These are phyloP conservation scores for Phytophthora multivora DNA, from an alignment of 352 stramenopile species.

Conservation along the genomic window DNA sequence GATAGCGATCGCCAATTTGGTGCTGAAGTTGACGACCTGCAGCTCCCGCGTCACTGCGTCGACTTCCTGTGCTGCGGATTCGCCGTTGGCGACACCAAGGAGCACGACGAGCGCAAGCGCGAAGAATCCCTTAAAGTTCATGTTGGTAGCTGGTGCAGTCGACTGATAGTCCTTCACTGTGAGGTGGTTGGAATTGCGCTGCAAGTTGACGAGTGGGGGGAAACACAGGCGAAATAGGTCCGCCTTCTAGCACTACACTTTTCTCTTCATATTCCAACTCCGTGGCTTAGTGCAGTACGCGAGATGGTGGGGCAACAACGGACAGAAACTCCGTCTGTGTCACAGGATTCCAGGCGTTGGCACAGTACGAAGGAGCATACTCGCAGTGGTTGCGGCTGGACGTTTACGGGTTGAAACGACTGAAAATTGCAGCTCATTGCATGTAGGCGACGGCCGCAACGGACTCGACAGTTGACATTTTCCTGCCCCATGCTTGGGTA, in stretches of 20 bases:
- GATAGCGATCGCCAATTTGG: neutral
- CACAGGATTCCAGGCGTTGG: neutral
- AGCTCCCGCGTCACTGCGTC: neutral
- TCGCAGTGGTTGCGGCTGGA: neutral
- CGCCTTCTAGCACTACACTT: constrained; percentile 15
- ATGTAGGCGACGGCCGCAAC: neutral
- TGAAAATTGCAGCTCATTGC: neutral
- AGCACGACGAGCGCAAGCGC: neutral
- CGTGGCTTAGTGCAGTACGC: no score
- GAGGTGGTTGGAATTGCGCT: constrained; percentile 16
- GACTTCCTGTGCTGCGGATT: neutral
- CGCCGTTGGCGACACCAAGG: neutral
- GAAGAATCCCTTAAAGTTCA: neutral
- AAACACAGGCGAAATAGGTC: neutral
- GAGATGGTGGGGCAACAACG: neutral
- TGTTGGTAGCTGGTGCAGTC: neutral
- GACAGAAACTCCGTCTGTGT: constrained; percentile 7
- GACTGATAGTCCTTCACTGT: constrained; percentile 16
- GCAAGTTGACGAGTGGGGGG: constrained; percentile 22
- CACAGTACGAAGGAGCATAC: neutral
- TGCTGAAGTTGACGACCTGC: neutral
- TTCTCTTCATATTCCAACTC: neutral
- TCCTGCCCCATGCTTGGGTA: no score
- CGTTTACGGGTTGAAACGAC: neutral
- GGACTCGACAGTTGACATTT: no score